These are phyloP conservation scores for Pyrenochaeta sp. DNA, from an alignment of 2,329 filamentous ascomycete genomes.

Conservation along the genomic window DNA sequence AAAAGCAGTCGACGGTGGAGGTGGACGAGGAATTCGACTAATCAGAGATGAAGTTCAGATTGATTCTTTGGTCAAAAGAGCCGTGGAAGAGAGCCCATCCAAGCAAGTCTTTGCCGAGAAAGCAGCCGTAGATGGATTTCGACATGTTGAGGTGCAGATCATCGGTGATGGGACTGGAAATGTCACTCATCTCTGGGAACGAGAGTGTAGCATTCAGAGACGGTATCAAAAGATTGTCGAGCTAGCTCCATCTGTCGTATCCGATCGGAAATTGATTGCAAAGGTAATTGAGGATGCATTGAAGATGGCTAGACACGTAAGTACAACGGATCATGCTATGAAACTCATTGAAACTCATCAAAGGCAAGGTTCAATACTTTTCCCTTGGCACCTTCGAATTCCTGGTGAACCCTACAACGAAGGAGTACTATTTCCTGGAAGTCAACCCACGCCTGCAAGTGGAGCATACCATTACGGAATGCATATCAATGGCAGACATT, in stretches of 20 bases:
- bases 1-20: constrained; percentile 71
- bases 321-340: constrained; percentile 12
- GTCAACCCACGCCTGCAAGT: constrained; percentile 68
- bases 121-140: constrained; percentile 67
- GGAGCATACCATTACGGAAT: constrained; percentile 68
- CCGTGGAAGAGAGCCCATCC: constrained; percentile 66
- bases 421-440: constrained; percentile 66
- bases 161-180: constrained; percentile 62
- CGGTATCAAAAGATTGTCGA: constrained; percentile 70
- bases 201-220: constrained; percentile 67
- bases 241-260: constrained; percentile 61
- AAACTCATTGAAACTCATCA: no score
- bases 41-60: constrained; percentile 56
- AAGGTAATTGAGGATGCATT: constrained; percentile 63
- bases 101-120: constrained; percentile 66
- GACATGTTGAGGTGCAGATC: constrained; percentile 69
- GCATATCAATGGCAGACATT: constrained; percentile 61
- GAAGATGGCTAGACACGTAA: constrained; percentile 58
- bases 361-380: constrained; percentile 58
- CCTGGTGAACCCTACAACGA: constrained; percentile 59
- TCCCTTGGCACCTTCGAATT: constrained; percentile 72
- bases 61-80: constrained; percentile 56
- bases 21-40: constrained; percentile 66
- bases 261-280: constrained; percentile 56
- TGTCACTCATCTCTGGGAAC: constrained; percentile 65